Conservation (phyloP, 495 filamentous ascomycete genomes). For the Penicillium argentinense region DNA sequence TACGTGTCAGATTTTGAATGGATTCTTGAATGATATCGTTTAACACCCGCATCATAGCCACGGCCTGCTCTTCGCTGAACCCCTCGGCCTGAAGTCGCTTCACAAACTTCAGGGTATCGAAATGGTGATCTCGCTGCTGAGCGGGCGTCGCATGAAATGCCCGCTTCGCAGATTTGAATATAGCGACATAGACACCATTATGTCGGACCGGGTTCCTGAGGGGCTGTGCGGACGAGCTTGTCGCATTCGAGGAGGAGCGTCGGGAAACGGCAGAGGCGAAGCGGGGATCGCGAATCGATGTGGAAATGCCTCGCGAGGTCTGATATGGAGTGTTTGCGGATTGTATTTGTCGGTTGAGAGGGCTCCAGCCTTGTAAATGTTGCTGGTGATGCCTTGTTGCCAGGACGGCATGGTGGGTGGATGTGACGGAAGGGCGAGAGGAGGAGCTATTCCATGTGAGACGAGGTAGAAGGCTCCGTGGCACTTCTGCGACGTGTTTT, state of each 20-base stretch:
- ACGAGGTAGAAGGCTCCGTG: conserved; percentile 43
- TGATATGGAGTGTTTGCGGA: conserved; percentile 10
- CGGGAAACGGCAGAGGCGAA: conserved; percentile 23
- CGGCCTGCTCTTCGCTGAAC: conserved; percentile 92
- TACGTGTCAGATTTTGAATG: conserved; percentile 96
- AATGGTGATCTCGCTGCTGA: conserved; percentile 80
- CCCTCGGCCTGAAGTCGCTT: conserved; percentile 86
- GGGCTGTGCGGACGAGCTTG: conserved; percentile 16
- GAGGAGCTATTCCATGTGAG: conserved; percentile 46
- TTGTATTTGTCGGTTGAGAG: conserved; percentile 25
- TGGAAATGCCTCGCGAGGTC: conserved; percentile 23
- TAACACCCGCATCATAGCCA: conserved; percentile 95
- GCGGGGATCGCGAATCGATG: conserved; percentile 15
- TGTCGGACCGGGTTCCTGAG: conserved; percentile 37
- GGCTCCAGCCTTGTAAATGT: conserved; percentile 22
- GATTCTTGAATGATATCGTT: conserved; percentile 98
- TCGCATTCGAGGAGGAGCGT: conserved; percentile 13
- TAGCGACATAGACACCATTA: conserved; percentile 50
- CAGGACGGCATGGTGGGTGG: conserved; percentile 30
- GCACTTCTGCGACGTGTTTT: conserved; percentile 40
- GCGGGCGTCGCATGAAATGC: conserved; percentile 69
- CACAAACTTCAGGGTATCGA: conserved; percentile 97
- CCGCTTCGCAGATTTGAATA: conserved; percentile 42
- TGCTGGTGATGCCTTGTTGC: conserved; percentile 26
- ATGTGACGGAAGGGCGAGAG: conserved; percentile 33